Percentiles rank a stretch among this genome's conserved stretches.
Conservation (phyloP, 768 basidiomycete species). For the Russula earlei region DNA sequence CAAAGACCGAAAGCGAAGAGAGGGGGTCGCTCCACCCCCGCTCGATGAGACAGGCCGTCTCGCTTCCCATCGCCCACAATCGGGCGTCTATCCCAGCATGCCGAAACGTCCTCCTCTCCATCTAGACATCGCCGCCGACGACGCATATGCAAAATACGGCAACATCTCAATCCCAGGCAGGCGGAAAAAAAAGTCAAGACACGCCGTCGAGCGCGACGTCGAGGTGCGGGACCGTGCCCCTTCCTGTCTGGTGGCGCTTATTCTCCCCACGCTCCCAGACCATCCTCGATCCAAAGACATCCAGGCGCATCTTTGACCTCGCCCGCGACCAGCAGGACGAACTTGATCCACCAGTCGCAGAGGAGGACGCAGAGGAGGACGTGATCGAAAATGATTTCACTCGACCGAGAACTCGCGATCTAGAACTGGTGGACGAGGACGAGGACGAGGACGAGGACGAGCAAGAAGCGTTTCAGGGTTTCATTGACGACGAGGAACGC, state of each 20-base stretch:
- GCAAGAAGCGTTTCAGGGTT: conserved; percentile 38
- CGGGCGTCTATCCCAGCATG: too few relatives aligned
- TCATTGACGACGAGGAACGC: conserved; percentile 32
- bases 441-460: conserved; percentile 60
- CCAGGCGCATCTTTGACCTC: conserved; percentile 81
- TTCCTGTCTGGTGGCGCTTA: neutral
- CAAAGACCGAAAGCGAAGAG: too few relatives aligned
- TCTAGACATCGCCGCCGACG: conserved; percentile 75
- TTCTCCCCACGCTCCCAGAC: conserved; percentile 33
- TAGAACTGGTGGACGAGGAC: conserved; percentile 38
- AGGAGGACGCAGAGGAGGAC: conserved; percentile 29
- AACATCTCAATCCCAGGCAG: conserved; percentile 67
- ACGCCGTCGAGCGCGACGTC: conserved; percentile 30
- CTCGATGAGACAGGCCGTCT: too few relatives aligned
- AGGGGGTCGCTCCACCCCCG: too few relatives aligned
- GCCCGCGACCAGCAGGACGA: conserved; percentile 92
- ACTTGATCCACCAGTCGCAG: conserved; percentile 35
- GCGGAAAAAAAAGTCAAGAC: conserved; percentile 59
- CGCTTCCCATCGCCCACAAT: too few relatives aligned
- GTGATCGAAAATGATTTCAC: conserved; percentile 25
- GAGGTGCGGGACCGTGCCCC: conserved; percentile 20
- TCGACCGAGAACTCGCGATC: conserved; percentile 22
- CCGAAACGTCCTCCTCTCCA: conserved; percentile 85
- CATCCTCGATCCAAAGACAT: conserved; percentile 72
- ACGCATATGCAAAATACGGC: conserved; percentile 67